These are phyloP conservation scores for Penicillium malachiteum DNA, from an alignment of 495 filamentous ascomycete species.

Conservation along the genomic window DNA sequence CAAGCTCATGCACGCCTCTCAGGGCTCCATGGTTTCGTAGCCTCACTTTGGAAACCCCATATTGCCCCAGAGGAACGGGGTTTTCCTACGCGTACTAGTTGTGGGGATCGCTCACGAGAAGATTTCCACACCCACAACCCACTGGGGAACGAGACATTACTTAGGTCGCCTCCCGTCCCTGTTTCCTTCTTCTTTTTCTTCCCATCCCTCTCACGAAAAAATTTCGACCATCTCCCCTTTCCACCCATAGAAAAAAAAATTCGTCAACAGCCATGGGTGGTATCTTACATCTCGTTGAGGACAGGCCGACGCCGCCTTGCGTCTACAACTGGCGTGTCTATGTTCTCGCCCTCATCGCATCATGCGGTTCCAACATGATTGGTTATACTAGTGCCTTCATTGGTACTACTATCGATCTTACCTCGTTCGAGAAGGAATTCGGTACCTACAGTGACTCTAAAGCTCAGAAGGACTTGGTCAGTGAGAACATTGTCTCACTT, in stretches of 20 bases:
- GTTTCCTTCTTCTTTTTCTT: conserved; percentile 7
- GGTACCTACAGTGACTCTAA: conserved; percentile 33
- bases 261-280: conserved; percentile 47
- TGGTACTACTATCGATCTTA: conserved; percentile 62
- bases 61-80: conserved; percentile 32
- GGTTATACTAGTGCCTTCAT: conserved; percentile 73
- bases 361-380: conserved; percentile 70
- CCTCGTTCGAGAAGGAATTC: conserved; percentile 61
- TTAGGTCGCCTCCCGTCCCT: conserved; percentile 21
- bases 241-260: conserved; percentile 3
- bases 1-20: conserved; percentile 10
- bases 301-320: conserved; percentile 60
- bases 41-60: conserved; percentile 27
- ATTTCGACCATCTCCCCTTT: not conserved
- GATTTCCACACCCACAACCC: conserved; percentile 22
- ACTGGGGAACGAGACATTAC: conserved; percentile 21
- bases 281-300: conserved; percentile 59
- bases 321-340: conserved; percentile 81
- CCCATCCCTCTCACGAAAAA: conserved; percentile 5
- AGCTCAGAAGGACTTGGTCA: conserved; percentile 46
- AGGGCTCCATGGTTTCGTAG: conserved; percentile 15
- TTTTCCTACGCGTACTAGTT: conserved; percentile 24
- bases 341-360: conserved; percentile 57
- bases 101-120: conserved; percentile 29
- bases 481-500: conserved; percentile 67